phyloP scores from a whole-genome alignment of 352 stramenopile genomes.

The Pythium apleroticum region DNA sequence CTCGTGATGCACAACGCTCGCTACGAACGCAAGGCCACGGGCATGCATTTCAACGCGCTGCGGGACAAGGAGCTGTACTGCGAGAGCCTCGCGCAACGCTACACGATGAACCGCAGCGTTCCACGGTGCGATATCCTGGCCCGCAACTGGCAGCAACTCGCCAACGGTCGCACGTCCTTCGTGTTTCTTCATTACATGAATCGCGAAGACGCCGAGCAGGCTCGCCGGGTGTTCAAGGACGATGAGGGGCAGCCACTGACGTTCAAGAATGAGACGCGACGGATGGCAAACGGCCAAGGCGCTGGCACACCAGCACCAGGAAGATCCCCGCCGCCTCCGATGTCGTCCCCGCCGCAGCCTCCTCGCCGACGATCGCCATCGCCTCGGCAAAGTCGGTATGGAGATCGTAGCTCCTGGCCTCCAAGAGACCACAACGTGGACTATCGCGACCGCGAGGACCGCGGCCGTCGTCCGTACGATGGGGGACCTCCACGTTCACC shows the following conservation, averaged over 20 bases:
- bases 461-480: neutral
- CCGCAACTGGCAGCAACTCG: conserved; percentile 30
- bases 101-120: conserved; percentile 30
- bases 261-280: conserved; percentile 22
- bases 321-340: conserved; percentile 6
- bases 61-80: conserved; percentile 32
- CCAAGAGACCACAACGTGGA: conserved; percentile 11
- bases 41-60: conserved; percentile 30
- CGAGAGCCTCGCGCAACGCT: conserved; percentile 22
- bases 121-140: conserved; percentile 28
- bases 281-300: neutral
- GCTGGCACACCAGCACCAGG: neutral
- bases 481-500: conserved; percentile 4
- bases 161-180: conserved; percentile 18
- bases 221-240: conserved; percentile 21
- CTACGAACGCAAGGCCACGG: conserved; percentile 30
- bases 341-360: conserved; percentile 15
- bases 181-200: conserved; percentile 35
- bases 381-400: neutral
- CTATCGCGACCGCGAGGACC: neutral
- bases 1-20: conserved; percentile 25
- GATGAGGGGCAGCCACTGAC: conserved; percentile 23
- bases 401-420: conserved; percentile 4
- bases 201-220: conserved; percentile 28
- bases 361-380: conserved; percentile 25